Evolutionary conservation across 1,139 yeast genomes (phyloP).

Genomic region (Geotrichum carabidarum): DNA sequence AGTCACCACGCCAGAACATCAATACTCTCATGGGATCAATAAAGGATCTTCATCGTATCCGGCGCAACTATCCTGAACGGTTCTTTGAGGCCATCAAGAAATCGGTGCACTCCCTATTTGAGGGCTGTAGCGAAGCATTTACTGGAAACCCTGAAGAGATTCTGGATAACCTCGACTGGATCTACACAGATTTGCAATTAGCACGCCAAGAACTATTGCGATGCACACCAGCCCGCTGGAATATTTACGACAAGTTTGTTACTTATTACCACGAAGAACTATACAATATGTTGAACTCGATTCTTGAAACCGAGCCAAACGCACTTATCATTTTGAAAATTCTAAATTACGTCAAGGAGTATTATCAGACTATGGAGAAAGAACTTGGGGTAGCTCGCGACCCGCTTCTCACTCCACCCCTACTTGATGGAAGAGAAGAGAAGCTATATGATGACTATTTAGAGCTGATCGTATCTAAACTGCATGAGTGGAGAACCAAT

Average conservation of each 20-base stretch:
- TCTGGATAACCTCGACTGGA: constrained; percentile 72
- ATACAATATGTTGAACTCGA: constrained; percentile 55
- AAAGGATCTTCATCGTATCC: constrained; percentile 31
- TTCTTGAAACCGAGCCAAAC: constrained; percentile 64
- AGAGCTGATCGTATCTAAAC: constrained; percentile 59
- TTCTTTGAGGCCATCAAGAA: constrained; percentile 59
- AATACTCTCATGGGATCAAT: constrained; percentile 21
- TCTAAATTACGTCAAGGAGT: constrained; percentile 70
- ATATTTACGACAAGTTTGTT: constrained; percentile 57
- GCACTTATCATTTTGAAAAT: constrained; percentile 44
- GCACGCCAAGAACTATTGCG: constrained; percentile 55
- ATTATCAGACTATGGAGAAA: constrained; percentile 49
- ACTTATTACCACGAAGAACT: constrained; percentile 64
- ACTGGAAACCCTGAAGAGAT: constrained; percentile 52
- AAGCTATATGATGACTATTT: constrained; percentile 66
- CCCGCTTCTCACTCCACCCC: constrained; percentile 40
- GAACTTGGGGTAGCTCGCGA: constrained; percentile 39
- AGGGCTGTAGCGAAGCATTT: constrained; percentile 57
- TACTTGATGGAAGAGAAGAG: constrained; percentile 60
- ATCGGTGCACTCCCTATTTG: constrained; percentile 61
- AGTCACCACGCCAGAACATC: constrained; percentile 9
- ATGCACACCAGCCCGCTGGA: constrained; percentile 74
- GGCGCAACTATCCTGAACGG: constrained; percentile 61
- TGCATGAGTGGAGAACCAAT: constrained; percentile 76
- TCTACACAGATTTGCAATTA: constrained; percentile 69